Evolutionary conservation across 306 rosid species (phyloP).

Genomic region (Biancaea sappan): DNA sequence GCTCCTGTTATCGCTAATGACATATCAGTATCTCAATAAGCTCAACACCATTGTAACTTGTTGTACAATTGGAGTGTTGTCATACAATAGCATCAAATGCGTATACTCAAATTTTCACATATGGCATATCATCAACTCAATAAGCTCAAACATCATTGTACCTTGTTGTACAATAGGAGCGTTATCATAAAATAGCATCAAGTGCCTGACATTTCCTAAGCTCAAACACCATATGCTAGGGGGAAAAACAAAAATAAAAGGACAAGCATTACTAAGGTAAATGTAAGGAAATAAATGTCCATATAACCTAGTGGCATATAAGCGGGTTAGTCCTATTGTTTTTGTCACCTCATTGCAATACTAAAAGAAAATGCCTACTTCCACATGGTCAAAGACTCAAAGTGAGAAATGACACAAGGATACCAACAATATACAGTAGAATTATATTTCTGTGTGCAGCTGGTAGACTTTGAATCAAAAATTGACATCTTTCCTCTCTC

Average conservation of each 20-base stretch:
- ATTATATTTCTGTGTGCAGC: not conserved
- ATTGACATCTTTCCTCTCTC: not conserved
- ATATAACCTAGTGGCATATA: not conserved
- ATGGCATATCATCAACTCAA: too few relatives aligned
- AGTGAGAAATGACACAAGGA: not conserved
- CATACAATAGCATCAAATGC: too few relatives aligned
- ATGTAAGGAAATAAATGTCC: not conserved
- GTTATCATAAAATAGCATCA: too few relatives aligned
- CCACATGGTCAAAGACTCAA: not conserved
- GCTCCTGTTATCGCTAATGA: too few relatives aligned
- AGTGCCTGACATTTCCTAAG: too few relatives aligned
- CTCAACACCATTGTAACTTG: too few relatives aligned
- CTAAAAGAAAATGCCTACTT: not conserved
- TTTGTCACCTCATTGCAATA: not conserved
- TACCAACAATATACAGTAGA: not conserved
- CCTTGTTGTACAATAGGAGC: too few relatives aligned
- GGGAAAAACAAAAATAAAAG: not conserved
- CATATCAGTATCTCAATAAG: too few relatives aligned
- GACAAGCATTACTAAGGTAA: not conserved
- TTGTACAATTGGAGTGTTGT: too few relatives aligned
- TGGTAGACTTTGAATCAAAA: not conserved
- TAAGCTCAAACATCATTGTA: too few relatives aligned
- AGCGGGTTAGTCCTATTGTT: not conserved
- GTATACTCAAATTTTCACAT: too few relatives aligned
- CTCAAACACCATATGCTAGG: too few relatives aligned